Evolutionary conservation across 805 yeast species (phyloP), one percentile per base, ranked within the genome.

Genomic region (Scheffersomyces spartinae): DNA sequence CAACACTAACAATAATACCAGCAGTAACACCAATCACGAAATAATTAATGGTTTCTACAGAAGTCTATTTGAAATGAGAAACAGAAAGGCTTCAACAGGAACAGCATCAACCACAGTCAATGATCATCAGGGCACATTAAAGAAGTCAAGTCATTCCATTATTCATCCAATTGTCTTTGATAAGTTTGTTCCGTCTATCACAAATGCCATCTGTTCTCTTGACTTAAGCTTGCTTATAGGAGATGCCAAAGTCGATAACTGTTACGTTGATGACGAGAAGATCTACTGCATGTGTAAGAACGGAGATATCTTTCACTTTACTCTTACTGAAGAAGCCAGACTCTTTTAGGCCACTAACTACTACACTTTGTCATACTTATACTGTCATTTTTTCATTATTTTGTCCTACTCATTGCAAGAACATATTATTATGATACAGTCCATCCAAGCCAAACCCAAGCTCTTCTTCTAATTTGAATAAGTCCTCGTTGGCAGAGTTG

Each of bases 371-470:
- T n/a, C n/a, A n/a, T n/a, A n/a, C n/a, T n/a, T n/a, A n/a, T n/a
- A n/a, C n/a, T n/a, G n/a, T n/a, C n/a, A n/a, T n/a, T n/a, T n/a
- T n/a, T n/a, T n/a, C n/a, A n/a, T n/a, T n/a, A n/a, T n/a, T n/a
- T n/a, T n/a, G n/a, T n/a, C n/a, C n/a, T n/a, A n/a, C n/a, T n/a
- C n/a, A n/a, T n/a, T n/a, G n/a, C n/a, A n/a, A n/a, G n/a, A n/a
- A n/a, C n/a, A n/a, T n/a, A n/a, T n/a, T n/a, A n/a, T n/a, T n/a
- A n/a, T n/a, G n/a, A n/a, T n/a, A n/a, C n/a, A n/a, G n/a, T 7
- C 63, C 64, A 38, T 61, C 67, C 40, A 61, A 42, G 5, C 67
- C 67, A 39, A 56, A 60, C 4, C 64, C 61, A 14, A 61, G 40
- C 26, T 61, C 67, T 33, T 60, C 65, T 32, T 61, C 67, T 19